These are phyloP conservation scores for Hapsidospora chrysogenum DNA, from an alignment of 495 filamentous ascomycete genomes.

Conservation along the genomic window DNA sequence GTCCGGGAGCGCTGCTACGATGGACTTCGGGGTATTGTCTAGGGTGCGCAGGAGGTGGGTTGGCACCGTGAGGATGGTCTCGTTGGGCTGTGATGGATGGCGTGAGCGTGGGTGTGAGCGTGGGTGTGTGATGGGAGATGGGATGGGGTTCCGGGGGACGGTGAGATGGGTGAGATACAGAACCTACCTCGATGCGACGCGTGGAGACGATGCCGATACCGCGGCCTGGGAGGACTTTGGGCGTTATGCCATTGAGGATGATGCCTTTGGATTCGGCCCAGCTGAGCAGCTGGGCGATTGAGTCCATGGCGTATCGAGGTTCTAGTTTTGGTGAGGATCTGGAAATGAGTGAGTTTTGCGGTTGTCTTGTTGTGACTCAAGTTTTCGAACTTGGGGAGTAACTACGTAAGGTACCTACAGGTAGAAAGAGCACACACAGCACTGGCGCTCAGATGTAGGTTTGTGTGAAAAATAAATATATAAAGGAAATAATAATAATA, in stretches of 20 bases:
- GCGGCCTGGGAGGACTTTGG: constrained; percentile 40
- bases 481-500: too few species aligned
- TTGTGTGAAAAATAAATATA: too few species aligned
- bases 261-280: constrained; percentile 49
- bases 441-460: too few species aligned
- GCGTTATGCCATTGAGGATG: constrained; percentile 38
- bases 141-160: neutral
- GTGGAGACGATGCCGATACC: constrained; percentile 64
- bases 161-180: neutral
- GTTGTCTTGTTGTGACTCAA: too few species aligned
- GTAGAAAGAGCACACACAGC: too few species aligned
- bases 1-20: constrained; percentile 26
- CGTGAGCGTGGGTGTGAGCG: neutral
- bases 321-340: too few species aligned
- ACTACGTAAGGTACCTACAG: too few species aligned
- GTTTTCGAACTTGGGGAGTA: too few species aligned
- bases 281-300: constrained; percentile 31
- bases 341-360: too few species aligned
- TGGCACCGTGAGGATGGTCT: constrained; percentile 47
- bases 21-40: constrained; percentile 35
- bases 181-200: constrained; percentile 40
- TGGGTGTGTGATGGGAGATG: neutral
- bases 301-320: too few species aligned
- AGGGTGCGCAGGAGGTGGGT: constrained; percentile 42
- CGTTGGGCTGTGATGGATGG: constrained; percentile 21